phyloP scores from a whole-genome alignment of 441 rosid genomes.

The Pelargonium fulgidum region DNA sequence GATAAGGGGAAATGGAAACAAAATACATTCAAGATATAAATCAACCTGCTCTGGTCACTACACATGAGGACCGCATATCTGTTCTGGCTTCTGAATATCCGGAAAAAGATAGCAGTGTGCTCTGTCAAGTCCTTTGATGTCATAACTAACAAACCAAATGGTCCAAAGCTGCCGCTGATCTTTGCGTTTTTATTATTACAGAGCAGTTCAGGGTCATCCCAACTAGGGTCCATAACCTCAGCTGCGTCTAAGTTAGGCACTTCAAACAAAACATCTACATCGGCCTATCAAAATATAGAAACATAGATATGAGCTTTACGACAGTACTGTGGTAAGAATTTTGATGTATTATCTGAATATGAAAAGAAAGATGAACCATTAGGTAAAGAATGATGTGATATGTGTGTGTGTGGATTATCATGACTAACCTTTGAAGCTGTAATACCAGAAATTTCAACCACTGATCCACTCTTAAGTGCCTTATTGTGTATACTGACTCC shows the following conservation, averaged over 20 bases:
- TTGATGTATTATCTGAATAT: background rate
- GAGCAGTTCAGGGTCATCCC: background rate
- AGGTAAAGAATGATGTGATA: background rate
- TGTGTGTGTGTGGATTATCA: background rate
- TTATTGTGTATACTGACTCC: background rate
- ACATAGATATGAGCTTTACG: background rate
- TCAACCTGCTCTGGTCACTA: constrained; percentile 3
- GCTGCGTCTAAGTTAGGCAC: background rate
- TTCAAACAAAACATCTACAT: constrained; percentile 3
- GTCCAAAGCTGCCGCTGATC: background rate
- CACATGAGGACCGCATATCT: constrained; percentile 1
- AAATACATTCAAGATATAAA: background rate
- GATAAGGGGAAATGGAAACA: background rate
- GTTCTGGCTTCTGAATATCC: constrained; percentile 3
- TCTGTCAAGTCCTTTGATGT: background rate
- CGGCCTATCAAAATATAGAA: background rate
- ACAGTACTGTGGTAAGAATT: background rate
- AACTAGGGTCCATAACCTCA: background rate
- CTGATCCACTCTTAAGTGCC: constrained; percentile 9
- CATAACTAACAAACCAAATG: constrained; percentile 6
- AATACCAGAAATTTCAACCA: constrained; percentile 11
- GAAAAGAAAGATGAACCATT: background rate
- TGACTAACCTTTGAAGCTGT: constrained; percentile 18
- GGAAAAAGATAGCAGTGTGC: constrained; percentile 6
- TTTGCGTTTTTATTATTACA: constrained; percentile 3